Base-by-base conservation (phyloP, 352 stramenopile species). In the Lagenidium sp. region DNA sequence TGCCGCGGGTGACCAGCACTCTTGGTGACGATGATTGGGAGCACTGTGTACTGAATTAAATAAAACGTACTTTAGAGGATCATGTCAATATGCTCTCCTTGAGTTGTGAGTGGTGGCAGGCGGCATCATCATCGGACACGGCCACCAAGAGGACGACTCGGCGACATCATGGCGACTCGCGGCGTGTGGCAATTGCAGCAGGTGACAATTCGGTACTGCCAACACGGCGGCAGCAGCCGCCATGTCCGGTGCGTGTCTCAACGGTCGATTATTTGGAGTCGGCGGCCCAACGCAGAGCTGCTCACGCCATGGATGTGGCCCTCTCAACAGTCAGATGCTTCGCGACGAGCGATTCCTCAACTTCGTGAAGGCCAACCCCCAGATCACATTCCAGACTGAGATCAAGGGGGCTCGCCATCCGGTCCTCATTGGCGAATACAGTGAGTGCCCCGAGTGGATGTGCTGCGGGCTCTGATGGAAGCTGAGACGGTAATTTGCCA, bases 341-440 rank as follows among this genome's bases (percentile, higher is more conserved):
- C 58, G 62, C 34, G 77, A 91, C 45, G 43, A 71, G 48, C 78
- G 77, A 34, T 94, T 94, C 57, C 54, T 87, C 25, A 62, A 73
- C 35, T 91, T 94, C 47, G 82, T 94, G 34, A 76, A 86, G 55
- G 78, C 88, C 47, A 94, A 94, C 54, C 82, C 82, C 43, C 82
- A 94, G 62, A 70, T 94, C 45, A 63, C 65, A 24, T 94, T 94
- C 40, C 47, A 80, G 60, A 94, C 82, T 23, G 61, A 94, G 55
- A 59, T 94, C 57, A 91, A 94, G 66, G 75, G 78, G 21, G 78
- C 76, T 15, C 68, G 61, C 41, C 82, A 94, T 63, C 82, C 82
- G 7, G 62, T 94, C 15, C 36, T 94, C 20, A 72, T 94, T 36
- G 82, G 82, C 49, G 76, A 91, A 50, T 94, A 94, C 63, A 79